Evolutionary conservation across 257 asterid genomes (phyloP), one percentile per base, ranked within the genome.

Genomic region (Handroanthus guayacan): DNA sequence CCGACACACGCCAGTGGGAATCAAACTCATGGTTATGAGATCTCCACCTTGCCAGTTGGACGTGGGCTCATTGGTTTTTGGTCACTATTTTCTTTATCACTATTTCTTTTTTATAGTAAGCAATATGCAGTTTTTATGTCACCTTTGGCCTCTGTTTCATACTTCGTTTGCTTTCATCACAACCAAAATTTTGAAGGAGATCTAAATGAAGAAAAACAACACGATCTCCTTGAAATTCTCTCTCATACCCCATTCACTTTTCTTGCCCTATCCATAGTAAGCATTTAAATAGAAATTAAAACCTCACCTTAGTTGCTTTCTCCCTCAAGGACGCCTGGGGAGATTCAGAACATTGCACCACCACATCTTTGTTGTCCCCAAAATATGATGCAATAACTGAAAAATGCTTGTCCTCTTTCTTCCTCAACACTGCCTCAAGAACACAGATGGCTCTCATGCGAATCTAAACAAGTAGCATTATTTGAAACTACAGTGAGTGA

Each of bases 271-370:
- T 63, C 47, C 11, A 62, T 57, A 25, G 31, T 25, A 25, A 25
- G 0, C 31, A 25, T 25, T 25, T 25, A 25, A 25, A 25, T 25
- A 43, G 48, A 63, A 79, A 78, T 20, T 34, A 61, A 69, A 63
- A 74, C 52, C 78, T 81, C 82, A 93, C 99, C 95, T 95, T 95
- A 78, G 78, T 86, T 77, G 99, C 96, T 75, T 93, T 95, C 82
- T 95, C 99, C 81, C 99, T 89, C 82, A 95, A 76, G 61, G 99
- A 95, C 45, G 98, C 97, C 82, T 95, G 99, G 43, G 98, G 99
- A 71, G 97, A 95, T 85, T 93, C 97, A 69, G 88, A 91, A 87
- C 99, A 95, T 67, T 85, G 93, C 52, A 88, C 81, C 81, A 95
- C 87, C 74, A 77, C 85, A 81, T 89, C 87, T 37, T 45, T 85